Evolutionary conservation across 2,329 filamentous ascomycete species (phyloP).

Genomic region (Trichoderma hamatum): DNA sequence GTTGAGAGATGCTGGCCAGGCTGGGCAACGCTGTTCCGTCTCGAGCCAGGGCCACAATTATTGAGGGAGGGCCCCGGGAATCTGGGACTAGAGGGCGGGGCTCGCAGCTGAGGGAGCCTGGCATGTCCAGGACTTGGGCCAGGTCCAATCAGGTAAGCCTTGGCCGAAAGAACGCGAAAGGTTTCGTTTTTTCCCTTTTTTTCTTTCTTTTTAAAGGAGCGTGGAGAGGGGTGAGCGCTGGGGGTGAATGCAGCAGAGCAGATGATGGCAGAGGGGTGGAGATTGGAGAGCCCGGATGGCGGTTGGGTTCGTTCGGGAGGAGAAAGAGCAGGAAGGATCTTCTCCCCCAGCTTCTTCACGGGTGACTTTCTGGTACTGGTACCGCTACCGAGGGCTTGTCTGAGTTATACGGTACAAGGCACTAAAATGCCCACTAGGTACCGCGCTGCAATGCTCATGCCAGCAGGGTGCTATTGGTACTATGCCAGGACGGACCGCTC

Average conservation of each 20-base stretch:
- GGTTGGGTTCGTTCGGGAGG: constrained; percentile 17
- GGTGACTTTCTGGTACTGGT: background rate
- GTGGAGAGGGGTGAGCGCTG: background rate
- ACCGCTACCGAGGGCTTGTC: background rate
- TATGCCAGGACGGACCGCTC: background rate
- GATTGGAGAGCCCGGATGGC: constrained; percentile 4
- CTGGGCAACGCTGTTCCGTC: background rate
- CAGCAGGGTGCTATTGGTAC: background rate
- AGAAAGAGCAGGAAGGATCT: constrained; percentile 6
- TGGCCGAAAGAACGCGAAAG: constrained; percentile 24
- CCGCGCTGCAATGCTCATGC: background rate
- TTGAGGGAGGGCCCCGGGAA: constrained; percentile 24
- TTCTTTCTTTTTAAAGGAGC: background rate
- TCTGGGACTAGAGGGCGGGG: constrained; percentile 25
- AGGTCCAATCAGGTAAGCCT: constrained; percentile 26
- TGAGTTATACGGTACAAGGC: background rate
- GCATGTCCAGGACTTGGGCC: constrained; percentile 21
- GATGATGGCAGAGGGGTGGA: constrained; percentile 8
- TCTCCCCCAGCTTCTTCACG: constrained; percentile 15
- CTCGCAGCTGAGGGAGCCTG: constrained; percentile 28
- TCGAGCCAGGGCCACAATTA: constrained; percentile 1
- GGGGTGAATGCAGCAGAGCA: background rate
- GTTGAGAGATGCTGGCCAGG: constrained; percentile 1
- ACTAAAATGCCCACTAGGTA: background rate
- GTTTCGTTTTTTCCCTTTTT: constrained; percentile 5